A percentile compares a stretch with the other conserved stretches of the same genome.
These are phyloP conservation scores for Penicillium sp. DNA, from an alignment of 2,329 filamentous ascomycete species.

Conservation along the genomic window DNA sequence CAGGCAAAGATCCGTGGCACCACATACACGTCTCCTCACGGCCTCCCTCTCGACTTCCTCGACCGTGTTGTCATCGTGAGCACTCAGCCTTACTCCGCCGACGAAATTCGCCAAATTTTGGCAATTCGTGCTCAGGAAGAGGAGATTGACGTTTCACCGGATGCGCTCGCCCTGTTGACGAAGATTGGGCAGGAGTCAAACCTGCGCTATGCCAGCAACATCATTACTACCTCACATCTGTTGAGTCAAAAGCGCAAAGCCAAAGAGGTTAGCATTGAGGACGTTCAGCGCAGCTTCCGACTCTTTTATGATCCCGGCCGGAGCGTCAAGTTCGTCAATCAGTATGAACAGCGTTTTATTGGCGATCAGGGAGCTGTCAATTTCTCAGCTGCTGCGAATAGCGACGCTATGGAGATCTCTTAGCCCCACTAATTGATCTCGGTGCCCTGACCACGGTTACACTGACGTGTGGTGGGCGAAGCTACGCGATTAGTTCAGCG, in stretches of 20 bases:
- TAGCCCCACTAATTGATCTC: conserved; percentile 26
- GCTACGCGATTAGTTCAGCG: conserved; percentile 9
- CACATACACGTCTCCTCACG: conserved; percentile 87
- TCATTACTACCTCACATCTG: conserved; percentile 90
- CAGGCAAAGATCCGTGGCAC: conserved; percentile 88
- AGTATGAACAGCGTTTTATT: conserved; percentile 90
- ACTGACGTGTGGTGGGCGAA: conserved; percentile 7
- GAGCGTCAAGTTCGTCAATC: conserved; percentile 82
- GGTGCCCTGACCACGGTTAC: conserved; percentile 5
- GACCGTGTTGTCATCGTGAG: conserved; percentile 95
- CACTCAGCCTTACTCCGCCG: conserved; percentile 73
- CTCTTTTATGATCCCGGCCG: conserved; percentile 87
- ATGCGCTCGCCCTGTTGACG: conserved; percentile 85
- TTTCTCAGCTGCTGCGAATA: conserved; percentile 51
- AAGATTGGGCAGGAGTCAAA: conserved; percentile 94
- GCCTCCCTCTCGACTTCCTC: conserved; percentile 88
- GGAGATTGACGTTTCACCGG: conserved; percentile 83
- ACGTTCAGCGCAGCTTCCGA: conserved; percentile 88
- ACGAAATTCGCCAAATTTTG: conserved; percentile 89
- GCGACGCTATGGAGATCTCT: conserved; percentile 66
- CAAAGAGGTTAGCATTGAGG: conserved; percentile 75
- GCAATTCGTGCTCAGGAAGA: conserved; percentile 91
- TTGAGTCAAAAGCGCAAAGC: conserved; percentile 78
- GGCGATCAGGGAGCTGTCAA: conserved; percentile 76
- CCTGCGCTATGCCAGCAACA: conserved; percentile 91